phyloP scores from a whole-genome alignment of 2,329 filamentous ascomycete genomes.

The Penicillium freii region DNA sequence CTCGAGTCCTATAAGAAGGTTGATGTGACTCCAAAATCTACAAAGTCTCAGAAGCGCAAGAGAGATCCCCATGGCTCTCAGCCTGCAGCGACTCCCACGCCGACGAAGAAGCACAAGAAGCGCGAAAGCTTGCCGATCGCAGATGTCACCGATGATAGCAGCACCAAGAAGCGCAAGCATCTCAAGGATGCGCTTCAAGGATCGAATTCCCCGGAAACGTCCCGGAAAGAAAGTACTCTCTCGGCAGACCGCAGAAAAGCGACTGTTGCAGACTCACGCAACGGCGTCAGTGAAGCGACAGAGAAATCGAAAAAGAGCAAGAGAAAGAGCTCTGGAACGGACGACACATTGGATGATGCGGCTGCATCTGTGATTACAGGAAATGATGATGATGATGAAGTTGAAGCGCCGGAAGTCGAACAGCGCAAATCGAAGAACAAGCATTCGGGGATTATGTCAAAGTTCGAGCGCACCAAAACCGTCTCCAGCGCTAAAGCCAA shows the following conservation, averaged over 20 bases:
- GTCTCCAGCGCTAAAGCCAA: slow-evolving; percentile 20
- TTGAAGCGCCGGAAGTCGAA: slow-evolving; percentile 24
- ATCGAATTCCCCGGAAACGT: slow-evolving; percentile 34
- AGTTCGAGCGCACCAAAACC: slow-evolving; percentile 39
- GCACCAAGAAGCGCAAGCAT: slow-evolving; percentile 26
- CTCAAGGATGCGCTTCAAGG: slow-evolving; percentile 23
- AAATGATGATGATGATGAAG: slow-evolving; percentile 3
- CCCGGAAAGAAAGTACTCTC: slow-evolving; percentile 31
- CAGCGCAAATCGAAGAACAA: slow-evolving; percentile 29
- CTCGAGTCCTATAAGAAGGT: slow-evolving; percentile 42
- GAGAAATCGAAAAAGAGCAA: slow-evolving; percentile 39
- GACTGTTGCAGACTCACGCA: slow-evolving; percentile 25
- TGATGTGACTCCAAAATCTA: slow-evolving; percentile 20
- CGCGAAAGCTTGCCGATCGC: slow-evolving; percentile 19
- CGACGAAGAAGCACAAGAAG: slow-evolving; percentile 41
- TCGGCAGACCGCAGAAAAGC: slow-evolving; percentile 28
- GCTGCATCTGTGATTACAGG: slow-evolving; percentile 29
- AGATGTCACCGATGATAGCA: slow-evolving; percentile 32
- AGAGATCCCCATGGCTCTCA: slow-evolving; percentile 30
- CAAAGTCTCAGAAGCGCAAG: slow-evolving; percentile 36
- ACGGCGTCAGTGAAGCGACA: slow-evolving; percentile 19
- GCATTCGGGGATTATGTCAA: slow-evolving; percentile 39
- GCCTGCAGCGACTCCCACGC: slow-evolving; percentile 29
- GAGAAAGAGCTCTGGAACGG: slow-evolving; percentile 31
- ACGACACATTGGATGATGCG: slow-evolving; percentile 14